Evolutionary conservation across 2,329 filamentous ascomycete genomes (phyloP).

Genomic region (Ceratocystiopsis brevicomis): DNA sequence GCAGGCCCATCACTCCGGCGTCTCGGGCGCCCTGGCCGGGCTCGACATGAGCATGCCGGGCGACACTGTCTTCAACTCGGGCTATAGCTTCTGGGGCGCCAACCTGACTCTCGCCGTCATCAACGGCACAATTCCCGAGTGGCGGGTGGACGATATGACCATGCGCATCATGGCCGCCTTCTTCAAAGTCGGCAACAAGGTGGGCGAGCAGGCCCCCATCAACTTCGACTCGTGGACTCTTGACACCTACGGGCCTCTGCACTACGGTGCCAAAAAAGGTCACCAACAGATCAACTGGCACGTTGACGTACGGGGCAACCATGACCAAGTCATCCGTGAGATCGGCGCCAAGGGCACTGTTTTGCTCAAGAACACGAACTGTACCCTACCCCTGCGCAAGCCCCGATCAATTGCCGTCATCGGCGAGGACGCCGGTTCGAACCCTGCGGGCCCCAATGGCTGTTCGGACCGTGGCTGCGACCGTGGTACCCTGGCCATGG

Average conservation of each 20-base stretch:
- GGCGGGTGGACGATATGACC: slow-evolving; percentile 60
- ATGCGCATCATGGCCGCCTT: slow-evolving; percentile 29
- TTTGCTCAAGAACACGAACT: slow-evolving; percentile 68
- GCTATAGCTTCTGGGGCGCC: slow-evolving; percentile 37
- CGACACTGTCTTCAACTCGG: slow-evolving; percentile 36
- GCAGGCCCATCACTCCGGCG: slow-evolving; percentile 43
- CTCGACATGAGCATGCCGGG: slow-evolving; percentile 53
- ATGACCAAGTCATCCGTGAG: slow-evolving; percentile 54
- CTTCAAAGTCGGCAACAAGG: slow-evolving; percentile 43
- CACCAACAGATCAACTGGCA: slow-evolving; percentile 54
- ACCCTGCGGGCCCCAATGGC: slow-evolving; percentile 57
- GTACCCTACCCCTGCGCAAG: slow-evolving; percentile 56
- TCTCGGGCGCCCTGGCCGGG: slow-evolving; percentile 35
- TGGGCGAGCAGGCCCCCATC: slow-evolving; percentile 31
- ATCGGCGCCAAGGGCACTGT: slow-evolving; percentile 67
- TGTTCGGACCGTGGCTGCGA: slow-evolving; percentile 49
- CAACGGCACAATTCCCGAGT: slow-evolving; percentile 55
- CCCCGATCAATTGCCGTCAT: slow-evolving; percentile 61
- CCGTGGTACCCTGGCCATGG: slow-evolving; percentile 48
- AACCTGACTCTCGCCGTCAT: slow-evolving; percentile 54
- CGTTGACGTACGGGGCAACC: slow-evolving; percentile 64
- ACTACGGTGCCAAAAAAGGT: slow-evolving; percentile 40
- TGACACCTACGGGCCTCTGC: slow-evolving; percentile 53
- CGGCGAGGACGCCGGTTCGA: slow-evolving; percentile 67
- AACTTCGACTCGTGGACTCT: slow-evolving; percentile 83